phyloP scores from a whole-genome alignment of 306 rosid species.

The Inga leiocalycina region DNA sequence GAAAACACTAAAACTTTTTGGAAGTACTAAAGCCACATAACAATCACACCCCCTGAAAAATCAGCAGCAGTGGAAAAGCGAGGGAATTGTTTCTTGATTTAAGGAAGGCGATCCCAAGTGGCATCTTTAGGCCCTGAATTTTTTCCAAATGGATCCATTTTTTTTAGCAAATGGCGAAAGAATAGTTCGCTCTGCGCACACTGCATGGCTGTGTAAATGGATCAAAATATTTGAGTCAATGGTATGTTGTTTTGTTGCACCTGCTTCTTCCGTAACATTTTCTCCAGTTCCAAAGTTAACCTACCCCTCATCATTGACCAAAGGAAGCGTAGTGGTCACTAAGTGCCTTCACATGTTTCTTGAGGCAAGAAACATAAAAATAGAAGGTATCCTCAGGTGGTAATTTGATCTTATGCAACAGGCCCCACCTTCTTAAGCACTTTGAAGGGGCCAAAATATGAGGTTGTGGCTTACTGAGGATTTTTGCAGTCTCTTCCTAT shows the following conservation, averaged over 20 bases:
- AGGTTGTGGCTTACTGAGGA: no score
- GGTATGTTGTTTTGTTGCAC: not conserved
- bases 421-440: no score
- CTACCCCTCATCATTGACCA: not conserved
- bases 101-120: not conserved
- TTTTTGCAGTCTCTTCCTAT: no score
- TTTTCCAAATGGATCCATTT: not conserved
- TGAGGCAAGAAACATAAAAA: no score
- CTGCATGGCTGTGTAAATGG: not conserved
- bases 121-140: not conserved
- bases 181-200: slow-evolving; percentile 56
- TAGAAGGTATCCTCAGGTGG: no score
- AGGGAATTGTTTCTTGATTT: not conserved
- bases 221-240: no score
- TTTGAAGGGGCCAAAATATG: no score
- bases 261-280: no score
- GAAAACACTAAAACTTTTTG: not conserved
- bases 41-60: not conserved
- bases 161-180: slow-evolving; percentile 69
- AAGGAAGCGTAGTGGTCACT: no score
- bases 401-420: no score
- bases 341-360: no score
- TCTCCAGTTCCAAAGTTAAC: not conserved
- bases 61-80: not conserved
- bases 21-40: not conserved